These are phyloP conservation scores for Populus pruinosa DNA, from an alignment of 345 rosid species.

Conservation along the genomic window DNA sequence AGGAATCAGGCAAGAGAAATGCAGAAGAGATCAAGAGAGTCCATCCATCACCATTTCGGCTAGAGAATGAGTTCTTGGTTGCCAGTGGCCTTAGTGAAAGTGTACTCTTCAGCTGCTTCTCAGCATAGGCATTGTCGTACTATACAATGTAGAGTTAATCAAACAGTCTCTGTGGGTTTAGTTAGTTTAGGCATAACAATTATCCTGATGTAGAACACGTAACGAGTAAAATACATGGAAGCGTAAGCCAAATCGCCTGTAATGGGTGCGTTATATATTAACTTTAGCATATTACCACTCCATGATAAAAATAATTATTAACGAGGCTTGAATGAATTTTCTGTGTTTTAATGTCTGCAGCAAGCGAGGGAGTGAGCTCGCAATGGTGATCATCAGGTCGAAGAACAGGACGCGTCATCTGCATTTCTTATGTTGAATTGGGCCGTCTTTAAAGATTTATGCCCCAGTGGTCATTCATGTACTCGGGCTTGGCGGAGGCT, in stretches of 20 bases:
- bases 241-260: background rate
- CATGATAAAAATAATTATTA: no score
- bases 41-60: slow-evolving; percentile 2
- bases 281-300: no score
- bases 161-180: background rate
- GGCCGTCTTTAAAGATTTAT: no score
- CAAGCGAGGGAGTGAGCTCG: background rate
- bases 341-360: background rate
- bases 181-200: background rate
- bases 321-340: background rate
- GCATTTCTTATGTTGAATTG: background rate
- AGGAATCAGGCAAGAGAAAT: slow-evolving; percentile 12
- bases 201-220: background rate
- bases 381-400: background rate
- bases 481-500: background rate
- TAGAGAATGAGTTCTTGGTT: slow-evolving; percentile 15
- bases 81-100: slow-evolving; percentile 18
- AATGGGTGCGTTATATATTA: no score
- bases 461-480: background rate
- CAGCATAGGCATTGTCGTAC: slow-evolving; percentile 23
- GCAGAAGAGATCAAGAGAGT: slow-evolving; percentile 14
- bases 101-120: slow-evolving; percentile 29
- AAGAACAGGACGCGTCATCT: background rate
- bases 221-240: background rate
- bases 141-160: background rate